phyloP scores from a whole-genome alignment of 116 monocot genomes.

The Trichopus zeylanicus region DNA sequence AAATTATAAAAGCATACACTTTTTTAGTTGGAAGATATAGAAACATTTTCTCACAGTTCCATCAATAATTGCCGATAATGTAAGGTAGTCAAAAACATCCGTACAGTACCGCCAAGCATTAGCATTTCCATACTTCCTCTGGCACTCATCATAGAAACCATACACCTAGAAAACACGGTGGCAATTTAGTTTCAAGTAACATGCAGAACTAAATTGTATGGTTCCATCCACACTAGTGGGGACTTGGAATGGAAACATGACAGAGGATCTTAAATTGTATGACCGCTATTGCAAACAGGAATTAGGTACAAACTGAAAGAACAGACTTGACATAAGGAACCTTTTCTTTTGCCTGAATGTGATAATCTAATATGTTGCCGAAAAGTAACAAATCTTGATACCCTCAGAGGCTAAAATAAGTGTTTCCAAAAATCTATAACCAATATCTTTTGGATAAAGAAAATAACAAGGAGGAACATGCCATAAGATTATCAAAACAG shows the following conservation, averaged over 20 bases:
- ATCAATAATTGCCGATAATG: background rate
- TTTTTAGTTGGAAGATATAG: background rate
- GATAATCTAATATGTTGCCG: too few species aligned
- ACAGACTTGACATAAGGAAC: background rate
- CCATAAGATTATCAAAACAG: too few species aligned
- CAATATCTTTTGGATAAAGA: too few species aligned
- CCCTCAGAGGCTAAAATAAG: too few species aligned
- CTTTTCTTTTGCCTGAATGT: background rate
- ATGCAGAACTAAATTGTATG: too few species aligned
- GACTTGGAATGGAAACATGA: background rate
- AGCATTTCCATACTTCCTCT: constrained; percentile 94
- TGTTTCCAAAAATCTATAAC: too few species aligned
- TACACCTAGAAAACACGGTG: constrained; percentile 55
- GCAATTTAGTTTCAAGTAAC: background rate
- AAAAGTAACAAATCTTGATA: too few species aligned
- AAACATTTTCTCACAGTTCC: background rate
- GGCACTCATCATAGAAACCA: constrained; percentile 98
- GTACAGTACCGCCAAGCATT: constrained; percentile 99
- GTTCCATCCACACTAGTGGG: too few species aligned
- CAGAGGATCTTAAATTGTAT: background rate
- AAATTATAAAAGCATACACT: background rate
- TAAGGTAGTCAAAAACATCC: constrained; percentile 97
- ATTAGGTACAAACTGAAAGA: background rate
- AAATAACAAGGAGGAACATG: too few species aligned
- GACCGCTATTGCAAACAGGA: background rate